phyloP scores from a whole-genome alignment of 768 basidiomycete species.

The Auriscalpium vulgare region DNA sequence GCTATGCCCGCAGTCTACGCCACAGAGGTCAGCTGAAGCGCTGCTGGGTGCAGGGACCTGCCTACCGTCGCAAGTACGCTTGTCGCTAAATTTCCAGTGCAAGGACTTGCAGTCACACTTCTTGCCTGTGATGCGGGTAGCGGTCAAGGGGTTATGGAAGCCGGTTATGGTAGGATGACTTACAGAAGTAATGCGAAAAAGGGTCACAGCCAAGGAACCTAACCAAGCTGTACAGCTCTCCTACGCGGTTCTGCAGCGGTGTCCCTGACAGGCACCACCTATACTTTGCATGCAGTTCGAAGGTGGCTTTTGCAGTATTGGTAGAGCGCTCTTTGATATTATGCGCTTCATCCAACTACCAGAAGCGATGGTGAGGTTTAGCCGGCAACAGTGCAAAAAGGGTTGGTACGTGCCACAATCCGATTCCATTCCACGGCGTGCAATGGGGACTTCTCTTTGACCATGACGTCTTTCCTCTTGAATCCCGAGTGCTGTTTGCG shows the following conservation, averaged over 20 bases:
- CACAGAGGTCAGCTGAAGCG: no score
- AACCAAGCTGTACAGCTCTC: slow-evolving; percentile 92
- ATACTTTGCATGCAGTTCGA: slow-evolving; percentile 72
- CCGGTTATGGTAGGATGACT: slow-evolving; percentile 18
- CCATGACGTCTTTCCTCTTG: slow-evolving; percentile 71
- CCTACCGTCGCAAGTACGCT: slow-evolving; percentile 74
- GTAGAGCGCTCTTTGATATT: slow-evolving; percentile 95
- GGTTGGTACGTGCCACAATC: slow-evolving; percentile 47
- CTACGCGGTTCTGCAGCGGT: slow-evolving; percentile 96
- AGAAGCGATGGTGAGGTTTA: not conserved
- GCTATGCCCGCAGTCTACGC: slow-evolving; percentile 69
- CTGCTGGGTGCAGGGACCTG: not conserved
- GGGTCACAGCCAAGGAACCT: slow-evolving; percentile 91
- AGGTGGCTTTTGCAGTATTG: slow-evolving; percentile 96
- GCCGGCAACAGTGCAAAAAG: not conserved
- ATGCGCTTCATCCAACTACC: slow-evolving; percentile 88
- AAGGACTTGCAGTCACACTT: slow-evolving; percentile 88
- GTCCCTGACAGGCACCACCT: slow-evolving; percentile 97
- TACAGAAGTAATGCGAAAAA: slow-evolving; percentile 88
- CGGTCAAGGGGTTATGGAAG: not conserved
- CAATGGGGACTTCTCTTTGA: slow-evolving; percentile 83
- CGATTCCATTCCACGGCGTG: slow-evolving; percentile 84
- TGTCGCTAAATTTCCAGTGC: slow-evolving; percentile 90
- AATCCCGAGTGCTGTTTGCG: slow-evolving; percentile 91
- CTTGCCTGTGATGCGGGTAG: slow-evolving; percentile 48